These are phyloP conservation scores for Arthroderma uncinatum DNA, from an alignment of 2,329 filamentous ascomycete species.

Conservation along the genomic window DNA sequence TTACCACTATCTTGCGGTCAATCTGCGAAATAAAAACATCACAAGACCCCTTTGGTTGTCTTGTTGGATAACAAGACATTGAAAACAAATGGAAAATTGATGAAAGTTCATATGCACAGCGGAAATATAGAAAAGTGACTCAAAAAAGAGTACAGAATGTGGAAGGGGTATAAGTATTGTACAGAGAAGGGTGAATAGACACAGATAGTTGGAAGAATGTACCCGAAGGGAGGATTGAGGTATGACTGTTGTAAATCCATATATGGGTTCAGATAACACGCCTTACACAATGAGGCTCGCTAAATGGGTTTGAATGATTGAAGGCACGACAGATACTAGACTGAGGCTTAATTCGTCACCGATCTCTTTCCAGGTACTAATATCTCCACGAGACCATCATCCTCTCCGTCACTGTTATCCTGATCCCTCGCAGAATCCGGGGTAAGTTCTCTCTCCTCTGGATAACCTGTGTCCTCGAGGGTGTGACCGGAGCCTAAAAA, in stretches of 20 bases:
- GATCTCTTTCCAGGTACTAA: slow-evolving; percentile 33
- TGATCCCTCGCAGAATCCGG: slow-evolving; percentile 27
- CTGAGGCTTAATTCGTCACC: not conserved
- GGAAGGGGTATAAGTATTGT: slow-evolving; percentile 4
- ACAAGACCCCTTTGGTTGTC: not conserved
- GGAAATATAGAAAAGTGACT: not conserved
- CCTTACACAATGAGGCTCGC: not conserved
- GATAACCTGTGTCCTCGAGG: slow-evolving; percentile 13
- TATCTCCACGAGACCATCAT: slow-evolving; percentile 37
- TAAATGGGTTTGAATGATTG: not conserved
- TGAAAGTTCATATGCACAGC: not conserved
- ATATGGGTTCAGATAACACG: slow-evolving; percentile 1
- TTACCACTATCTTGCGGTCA: not conserved
- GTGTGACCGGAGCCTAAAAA: slow-evolving; percentile 39
- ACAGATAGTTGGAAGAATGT: not conserved
- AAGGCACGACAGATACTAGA: not conserved
- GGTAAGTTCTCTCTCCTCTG: slow-evolving; percentile 17
- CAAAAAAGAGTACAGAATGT: not conserved
- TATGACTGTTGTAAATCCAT: slow-evolving; percentile 1
- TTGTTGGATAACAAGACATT: not conserved
- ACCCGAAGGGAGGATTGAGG: not conserved
- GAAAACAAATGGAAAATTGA: not conserved
- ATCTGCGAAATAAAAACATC: not conserved
- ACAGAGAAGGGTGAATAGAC: not conserved
- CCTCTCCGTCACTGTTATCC: slow-evolving; percentile 33